Base-by-base conservation (phyloP, 2,329 filamentous ascomycete genomes). In the Aureobasidium namibiae region DNA sequence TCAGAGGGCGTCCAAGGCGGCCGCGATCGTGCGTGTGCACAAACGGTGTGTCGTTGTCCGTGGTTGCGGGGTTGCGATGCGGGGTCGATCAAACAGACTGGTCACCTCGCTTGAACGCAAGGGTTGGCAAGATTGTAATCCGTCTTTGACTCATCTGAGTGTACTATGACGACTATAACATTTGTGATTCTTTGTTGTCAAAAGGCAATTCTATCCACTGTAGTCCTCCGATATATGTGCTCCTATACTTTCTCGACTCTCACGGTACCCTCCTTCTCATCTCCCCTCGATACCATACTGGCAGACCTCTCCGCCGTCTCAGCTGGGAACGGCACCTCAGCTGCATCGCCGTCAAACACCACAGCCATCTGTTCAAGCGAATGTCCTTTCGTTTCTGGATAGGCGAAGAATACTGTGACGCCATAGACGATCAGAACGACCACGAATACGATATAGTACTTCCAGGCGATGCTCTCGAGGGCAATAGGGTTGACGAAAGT, bases 401-500 rank as follows among this genome's bases (percentile, higher is more conserved):
- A 65, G 21, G 59, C 60, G 24, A 59, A 34, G n/a, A 53, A 46
- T 13, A 59, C 59, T 65, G 31, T 21, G 71, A 69, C 18, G 7
- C 41, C 41, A 4, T 72, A 76, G 16, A 71, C 69, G 65, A 78
- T 71, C 57, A 78, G 78, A 63, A 79, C 77, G 14, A 73, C 76
- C 34, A 74, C 72, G 64, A 78, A 78, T 8, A 74, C 68, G 62
- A 78, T 78, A 48, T 78, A 81, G 64, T 79, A 81, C 21, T 69
- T 67, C 61, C 78, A 80, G 0, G 72, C 74, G 13, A 79, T 66
- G 0, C 62, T 66, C 0, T 68, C 70, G 2, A 78, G 69, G 1
- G 78, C 72, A 63, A 71, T 80, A 9, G 73, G 67, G 61, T 87
- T 80, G 36, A 77, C 74, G 24, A 80, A 74, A 1, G 85, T 87